These are phyloP conservation scores for Beauveria asiatica DNA, from an alignment of 2,329 filamentous ascomycete species.

Conservation along the genomic window DNA sequence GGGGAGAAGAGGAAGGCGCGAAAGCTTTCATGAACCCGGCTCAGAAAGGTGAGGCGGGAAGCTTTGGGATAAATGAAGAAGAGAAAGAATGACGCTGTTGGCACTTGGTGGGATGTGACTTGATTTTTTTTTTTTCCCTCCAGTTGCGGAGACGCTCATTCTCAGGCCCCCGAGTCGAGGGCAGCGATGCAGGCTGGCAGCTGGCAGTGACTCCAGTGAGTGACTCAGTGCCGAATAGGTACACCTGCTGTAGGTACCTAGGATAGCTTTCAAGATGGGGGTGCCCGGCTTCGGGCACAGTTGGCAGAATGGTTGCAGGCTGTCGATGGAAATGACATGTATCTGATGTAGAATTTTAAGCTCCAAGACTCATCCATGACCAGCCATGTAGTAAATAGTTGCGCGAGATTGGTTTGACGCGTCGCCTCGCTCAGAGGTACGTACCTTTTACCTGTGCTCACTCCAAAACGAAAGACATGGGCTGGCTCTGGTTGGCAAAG, in stretches of 20 bases:
- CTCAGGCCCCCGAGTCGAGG: background rate
- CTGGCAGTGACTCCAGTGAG: too few species aligned
- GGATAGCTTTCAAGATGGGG: background rate
- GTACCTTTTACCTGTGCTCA: too few species aligned
- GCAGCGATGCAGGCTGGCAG: background rate
- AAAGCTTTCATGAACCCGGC: constrained; percentile 10
- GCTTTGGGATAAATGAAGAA: background rate
- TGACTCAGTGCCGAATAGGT: background rate
- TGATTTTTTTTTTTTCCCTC: constrained; percentile 6
- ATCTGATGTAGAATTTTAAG: too few species aligned
- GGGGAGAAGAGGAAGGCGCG: background rate
- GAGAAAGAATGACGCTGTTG: background rate
- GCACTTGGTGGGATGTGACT: constrained; percentile 2
- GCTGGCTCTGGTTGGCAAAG: too few species aligned
- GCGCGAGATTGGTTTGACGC: too few species aligned
- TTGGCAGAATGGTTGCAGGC: background rate
- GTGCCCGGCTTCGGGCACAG: background rate
- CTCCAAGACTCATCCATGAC: too few species aligned
- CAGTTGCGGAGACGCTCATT: constrained; percentile 1
- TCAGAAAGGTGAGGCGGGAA: background rate
- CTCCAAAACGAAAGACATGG: too few species aligned
- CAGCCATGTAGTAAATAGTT: too few species aligned
- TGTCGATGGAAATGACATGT: too few species aligned
- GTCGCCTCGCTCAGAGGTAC: too few species aligned
- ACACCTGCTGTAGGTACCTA: too few species aligned